These are phyloP conservation scores for Solanum hybrid DNA, from an alignment of 305 asterid species.

Conservation along the genomic window DNA sequence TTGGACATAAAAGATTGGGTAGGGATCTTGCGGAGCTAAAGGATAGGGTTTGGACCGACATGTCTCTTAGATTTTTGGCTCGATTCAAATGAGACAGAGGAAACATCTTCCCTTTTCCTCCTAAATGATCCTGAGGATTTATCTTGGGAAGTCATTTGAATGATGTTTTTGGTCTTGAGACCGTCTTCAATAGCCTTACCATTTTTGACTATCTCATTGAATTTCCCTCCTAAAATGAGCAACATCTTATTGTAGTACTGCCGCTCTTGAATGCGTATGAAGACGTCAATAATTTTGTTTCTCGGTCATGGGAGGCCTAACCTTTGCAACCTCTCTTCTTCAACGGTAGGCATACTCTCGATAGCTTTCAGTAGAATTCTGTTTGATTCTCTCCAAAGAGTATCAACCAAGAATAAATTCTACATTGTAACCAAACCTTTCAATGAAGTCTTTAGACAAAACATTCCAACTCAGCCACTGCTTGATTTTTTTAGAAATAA, in stretches of 20 bases:
- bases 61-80: background rate
- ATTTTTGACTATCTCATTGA: background rate
- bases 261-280: background rate
- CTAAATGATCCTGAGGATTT: background rate
- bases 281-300: background rate
- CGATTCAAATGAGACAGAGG: background rate
- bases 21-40: background rate
- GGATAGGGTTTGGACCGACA: background rate
- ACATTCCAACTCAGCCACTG: background rate
- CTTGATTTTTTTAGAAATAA: background rate
- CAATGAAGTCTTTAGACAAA: background rate
- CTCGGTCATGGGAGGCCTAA: background rate
- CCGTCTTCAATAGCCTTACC: background rate
- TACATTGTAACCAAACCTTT: too few relatives aligned
- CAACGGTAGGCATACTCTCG: background rate
- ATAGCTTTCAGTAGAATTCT: too few relatives aligned
- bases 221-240: background rate
- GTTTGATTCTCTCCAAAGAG: background rate
- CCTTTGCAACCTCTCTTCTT: background rate
- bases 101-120: background rate
- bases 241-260: background rate
- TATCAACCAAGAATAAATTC: background rate
- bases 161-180: background rate
- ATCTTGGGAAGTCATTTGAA: background rate
- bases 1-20: background rate